A percentile compares a stretch with the other conserved stretches of the same genome.
Evolutionary conservation across 768 basidiomycete species (phyloP).

Genomic region (Lyophyllum decastes): DNA sequence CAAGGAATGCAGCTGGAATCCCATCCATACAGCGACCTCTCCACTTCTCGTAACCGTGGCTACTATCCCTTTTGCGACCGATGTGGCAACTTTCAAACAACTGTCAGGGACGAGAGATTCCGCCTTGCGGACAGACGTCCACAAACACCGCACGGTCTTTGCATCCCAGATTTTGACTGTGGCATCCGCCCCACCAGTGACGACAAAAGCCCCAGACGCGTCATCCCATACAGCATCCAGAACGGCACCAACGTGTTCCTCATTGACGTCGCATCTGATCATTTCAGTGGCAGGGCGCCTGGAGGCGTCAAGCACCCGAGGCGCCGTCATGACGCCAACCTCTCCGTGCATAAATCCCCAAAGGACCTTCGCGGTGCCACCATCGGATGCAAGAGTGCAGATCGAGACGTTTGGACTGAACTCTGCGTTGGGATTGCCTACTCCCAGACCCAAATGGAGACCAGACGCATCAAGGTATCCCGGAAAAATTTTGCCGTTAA

Average conservation of each 20-base stretch:
- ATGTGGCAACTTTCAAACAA: constrained; percentile 50
- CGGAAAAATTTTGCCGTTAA: constrained; percentile 67
- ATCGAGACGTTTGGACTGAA: constrained; percentile 68
- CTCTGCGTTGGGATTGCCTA: constrained; percentile 76
- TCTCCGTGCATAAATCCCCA: constrained; percentile 79
- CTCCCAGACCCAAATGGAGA: constrained; percentile 55
- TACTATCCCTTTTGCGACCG: constrained; percentile 43
- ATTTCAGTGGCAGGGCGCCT: constrained; percentile 46
- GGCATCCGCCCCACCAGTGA: constrained; percentile 65
- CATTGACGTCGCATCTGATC: constrained; percentile 48
- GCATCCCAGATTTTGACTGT: constrained; percentile 75
- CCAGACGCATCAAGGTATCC: constrained; percentile 72
- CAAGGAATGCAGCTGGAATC: constrained; percentile 32
- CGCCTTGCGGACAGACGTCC: constrained; percentile 53
- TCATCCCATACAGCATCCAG: constrained; percentile 55
- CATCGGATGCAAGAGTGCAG: constrained; percentile 59
- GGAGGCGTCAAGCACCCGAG: constrained; percentile 56
- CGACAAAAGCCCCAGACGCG: constrained; percentile 27
- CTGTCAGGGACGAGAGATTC: constrained; percentile 44
- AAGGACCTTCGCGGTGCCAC: constrained; percentile 63
- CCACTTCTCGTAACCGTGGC: constrained; percentile 59
- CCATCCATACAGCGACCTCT: constrained; percentile 55
- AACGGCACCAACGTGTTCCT: constrained; percentile 67
- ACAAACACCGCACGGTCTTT: constrained; percentile 53
- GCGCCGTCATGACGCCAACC: constrained; percentile 59